Base-by-base conservation (phyloP, 768 basidiomycete species). In the Termitomyces sp. region DNA sequence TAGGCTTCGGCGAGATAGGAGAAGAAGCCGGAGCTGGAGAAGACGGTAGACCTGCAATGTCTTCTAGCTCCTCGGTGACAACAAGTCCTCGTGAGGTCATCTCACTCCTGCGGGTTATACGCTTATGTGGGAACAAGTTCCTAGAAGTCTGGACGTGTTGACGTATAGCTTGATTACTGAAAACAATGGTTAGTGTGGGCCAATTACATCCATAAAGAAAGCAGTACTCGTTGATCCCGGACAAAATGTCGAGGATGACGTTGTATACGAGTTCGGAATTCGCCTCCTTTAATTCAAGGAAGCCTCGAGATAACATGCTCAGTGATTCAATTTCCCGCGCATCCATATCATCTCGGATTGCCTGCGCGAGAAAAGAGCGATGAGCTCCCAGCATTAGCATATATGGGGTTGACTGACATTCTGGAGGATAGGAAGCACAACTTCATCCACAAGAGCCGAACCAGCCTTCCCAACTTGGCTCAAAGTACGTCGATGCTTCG, bases 181-280 rank as follows among this genome's bases (percentile, higher is more conserved):
- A 41, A 40, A 42, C 40, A 27, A 40, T 54, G 44, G 44, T 57
- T 21, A 63, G 45, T 32, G 57, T 42, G 35, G 58, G 57, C 27
- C 29, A 50, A 41, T 48, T 4, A 45, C 41, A 50, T 11, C 23
- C 23, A 23, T 25, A 35, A 59, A 21, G 40, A 60, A 49, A 16
- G 14, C 81, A 90, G 60, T 70, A 95, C 95, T 93, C 90, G 69
- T 96, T 92, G 68, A 98, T 89, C 14, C 91, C 94, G 35, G 88
- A 82, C 10, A 98, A 77, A 40, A 98, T 84, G 66, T 98, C 95
- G 54, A 95, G 84, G 40, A 98, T 82, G 45, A 96, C 76, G 59
- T 85, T 87, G 68, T 97, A 96, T 0, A 92, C 90, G 32, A 97
- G 78, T 57, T 88, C 85, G 0, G 96, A 83, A 65, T 95, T 95